Evolutionary conservation across 371 early-diverging fungal species (phyloP).

Genomic region (Lichtheimia ornata): DNA sequence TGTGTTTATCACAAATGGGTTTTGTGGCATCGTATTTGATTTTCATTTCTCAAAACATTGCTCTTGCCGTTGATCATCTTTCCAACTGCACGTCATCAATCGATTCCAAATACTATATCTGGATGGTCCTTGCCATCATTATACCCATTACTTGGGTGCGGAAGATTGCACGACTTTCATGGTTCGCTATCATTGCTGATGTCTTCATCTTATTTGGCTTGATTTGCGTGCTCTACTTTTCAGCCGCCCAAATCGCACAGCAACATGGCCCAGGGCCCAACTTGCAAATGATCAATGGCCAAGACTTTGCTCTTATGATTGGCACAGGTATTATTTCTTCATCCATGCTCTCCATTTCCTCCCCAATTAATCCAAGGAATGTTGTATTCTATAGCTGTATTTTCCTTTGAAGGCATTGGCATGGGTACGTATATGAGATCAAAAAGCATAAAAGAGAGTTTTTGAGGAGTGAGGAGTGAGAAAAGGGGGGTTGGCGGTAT

Average conservation of each 20-base stretch:
- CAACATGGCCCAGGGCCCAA: conserved; percentile 54
- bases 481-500: neutral
- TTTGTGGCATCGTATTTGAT: conserved; percentile 84
- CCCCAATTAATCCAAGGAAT: too few relatives aligned
- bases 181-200: conserved; percentile 77
- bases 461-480: neutral
- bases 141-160: conserved; percentile 81
- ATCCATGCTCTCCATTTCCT: too few relatives aligned
- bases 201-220: conserved; percentile 79
- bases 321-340: conserved; percentile 51
- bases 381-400: conserved; percentile 57
- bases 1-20: conserved; percentile 80
- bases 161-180: conserved; percentile 73
- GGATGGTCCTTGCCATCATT: conserved; percentile 68
- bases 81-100: conserved; percentile 59
- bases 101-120: conserved; percentile 61
- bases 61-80: conserved; percentile 61
- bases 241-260: conserved; percentile 52
- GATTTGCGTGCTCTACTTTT: conserved; percentile 69
- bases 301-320: conserved; percentile 70
- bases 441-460: neutral
- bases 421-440: conserved; percentile 22
- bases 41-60: conserved; percentile 81
- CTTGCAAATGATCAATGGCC: conserved; percentile 46
- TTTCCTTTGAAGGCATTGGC: conserved; percentile 82